A percentile compares a stretch with the other conserved stretches of the same genome.
These are phyloP conservation scores for Pythium pectinolyticum DNA, from an alignment of 352 stramenopile genomes.

Conservation along the genomic window DNA sequence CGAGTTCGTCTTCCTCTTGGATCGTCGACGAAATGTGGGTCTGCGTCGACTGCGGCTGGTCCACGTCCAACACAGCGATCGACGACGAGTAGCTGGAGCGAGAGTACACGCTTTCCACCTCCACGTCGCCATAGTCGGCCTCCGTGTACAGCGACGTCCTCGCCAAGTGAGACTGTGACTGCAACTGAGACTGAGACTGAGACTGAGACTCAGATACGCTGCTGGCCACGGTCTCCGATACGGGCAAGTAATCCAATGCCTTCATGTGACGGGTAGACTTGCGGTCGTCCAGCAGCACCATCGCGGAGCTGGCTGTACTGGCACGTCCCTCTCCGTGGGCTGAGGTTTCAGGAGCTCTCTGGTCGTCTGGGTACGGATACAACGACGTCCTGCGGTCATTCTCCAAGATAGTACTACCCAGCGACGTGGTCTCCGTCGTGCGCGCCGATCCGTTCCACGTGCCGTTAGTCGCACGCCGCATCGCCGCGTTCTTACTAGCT, in stretches of 20 bases:
- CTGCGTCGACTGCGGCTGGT: slow-evolving; percentile 31
- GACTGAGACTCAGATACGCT: too few species aligned
- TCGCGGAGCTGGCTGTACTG: slow-evolving; percentile 23
- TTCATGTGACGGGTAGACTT: slow-evolving; percentile 23
- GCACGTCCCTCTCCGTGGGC: neutral
- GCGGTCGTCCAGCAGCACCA: slow-evolving; percentile 26
- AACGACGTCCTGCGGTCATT: slow-evolving; percentile 37
- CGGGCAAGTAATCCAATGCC: slow-evolving; percentile 25
- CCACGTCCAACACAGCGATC: slow-evolving; percentile 54
- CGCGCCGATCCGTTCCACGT: slow-evolving; percentile 22
- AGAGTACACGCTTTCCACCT: slow-evolving; percentile 26
- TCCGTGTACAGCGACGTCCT: slow-evolving; percentile 24
- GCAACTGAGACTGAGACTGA: too few species aligned
- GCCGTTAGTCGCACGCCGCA: slow-evolving; percentile 21
- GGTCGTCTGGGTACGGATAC: slow-evolving; percentile 29
- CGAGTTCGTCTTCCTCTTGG: slow-evolving; percentile 12
- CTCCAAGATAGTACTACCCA: slow-evolving; percentile 45
- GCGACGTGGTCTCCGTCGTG: slow-evolving; percentile 49
- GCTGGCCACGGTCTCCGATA: neutral
- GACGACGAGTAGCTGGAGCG: slow-evolving; percentile 51
- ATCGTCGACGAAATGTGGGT: slow-evolving; percentile 22
- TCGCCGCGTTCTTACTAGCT: too few species aligned
- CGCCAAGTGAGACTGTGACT: too few species aligned
- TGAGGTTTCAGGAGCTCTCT: neutral
- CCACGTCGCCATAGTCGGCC: slow-evolving; percentile 10